Base-by-base conservation (phyloP, 2,329 filamentous ascomycete genomes). In the Fusarium beomiforme region DNA sequence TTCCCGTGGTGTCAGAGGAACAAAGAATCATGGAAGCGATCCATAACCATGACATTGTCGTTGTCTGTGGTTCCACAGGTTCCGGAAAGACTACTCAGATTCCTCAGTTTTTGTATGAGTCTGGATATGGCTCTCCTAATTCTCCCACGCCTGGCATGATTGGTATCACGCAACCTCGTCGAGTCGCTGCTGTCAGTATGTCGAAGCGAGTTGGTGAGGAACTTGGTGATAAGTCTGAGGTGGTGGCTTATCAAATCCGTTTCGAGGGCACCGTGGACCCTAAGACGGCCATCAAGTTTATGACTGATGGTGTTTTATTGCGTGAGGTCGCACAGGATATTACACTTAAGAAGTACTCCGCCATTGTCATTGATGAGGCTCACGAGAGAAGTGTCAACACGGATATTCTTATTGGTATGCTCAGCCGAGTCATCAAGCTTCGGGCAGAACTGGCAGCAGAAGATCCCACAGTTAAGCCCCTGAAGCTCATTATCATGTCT, bases 21-120 rank as follows among this genome's bases (percentile, higher is more conserved):
- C 96, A 99, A 78, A 94, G 92, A 76, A 95, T 99, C 33, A 98
- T 99, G 95, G 96, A 99, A 81, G 94, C 95, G 2, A 94, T 99
- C 51, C 92, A 98, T 81, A 95, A 95, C 78, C 92, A 98, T 79
- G 89, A 95, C 56, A 90, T 94, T 6, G 93, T 98, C 2, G 92
- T 99, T 14, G 90, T 99, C 11, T 98, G 95, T 83, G 96, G 96
- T 81, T 92, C 94, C 17, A 99, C 97, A 36, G 96, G 96, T 81
- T 98, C 94, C 69, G 96, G 96, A 79, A 99, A 99, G 82, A 99
- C 97, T 1, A 99, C 96, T 0, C 96, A 99, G 80, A 89, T 99
- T 12, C 97, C 97, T 1, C 96, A 99, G 77, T 99, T 99, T 77
- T 85, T 99, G 33, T 97, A 93, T 74, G 96, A 99, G 83, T 91